Evolutionary conservation across 1,284 basidiomycete species (phyloP).

Genomic region (Neolentinus lepideus): DNA sequence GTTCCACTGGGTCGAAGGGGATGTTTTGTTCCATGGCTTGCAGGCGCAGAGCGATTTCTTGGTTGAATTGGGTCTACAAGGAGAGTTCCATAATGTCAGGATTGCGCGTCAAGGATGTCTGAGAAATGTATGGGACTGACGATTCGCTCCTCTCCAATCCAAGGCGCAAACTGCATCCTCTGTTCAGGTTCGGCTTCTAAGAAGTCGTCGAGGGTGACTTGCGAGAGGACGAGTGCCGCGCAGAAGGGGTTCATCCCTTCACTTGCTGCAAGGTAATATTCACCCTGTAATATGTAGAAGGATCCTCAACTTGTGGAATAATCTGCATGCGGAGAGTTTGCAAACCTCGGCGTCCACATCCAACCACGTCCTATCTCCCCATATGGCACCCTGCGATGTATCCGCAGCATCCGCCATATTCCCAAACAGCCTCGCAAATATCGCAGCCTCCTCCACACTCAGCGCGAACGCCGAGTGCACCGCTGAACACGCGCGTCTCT

Average conservation of each 20-base stretch:
- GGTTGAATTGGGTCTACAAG: slow-evolving; percentile 29
- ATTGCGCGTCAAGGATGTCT: too few species aligned
- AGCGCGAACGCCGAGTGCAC: slow-evolving; percentile 55
- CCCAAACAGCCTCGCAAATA: slow-evolving; percentile 46
- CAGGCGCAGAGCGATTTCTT: slow-evolving; percentile 28
- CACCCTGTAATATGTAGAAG: slow-evolving; percentile 34
- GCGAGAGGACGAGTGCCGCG: slow-evolving; percentile 51
- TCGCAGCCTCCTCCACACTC: slow-evolving; percentile 48
- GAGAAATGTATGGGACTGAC: slow-evolving; percentile 30
- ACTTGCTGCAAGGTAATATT: slow-evolving; percentile 41
- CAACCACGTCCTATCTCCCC: slow-evolving; percentile 56
- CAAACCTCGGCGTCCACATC: slow-evolving; percentile 46
- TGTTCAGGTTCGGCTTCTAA: slow-evolving; percentile 40
- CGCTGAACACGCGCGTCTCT: slow-evolving; percentile 30
- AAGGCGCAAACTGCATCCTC: slow-evolving; percentile 37
- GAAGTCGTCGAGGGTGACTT: slow-evolving; percentile 47
- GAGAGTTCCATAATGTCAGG: slow-evolving; percentile 1
- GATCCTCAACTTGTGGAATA: too few species aligned
- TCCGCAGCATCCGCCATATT: slow-evolving; percentile 42
- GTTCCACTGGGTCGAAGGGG: background rate
- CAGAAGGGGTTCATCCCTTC: slow-evolving; percentile 63
- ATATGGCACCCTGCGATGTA: slow-evolving; percentile 35
- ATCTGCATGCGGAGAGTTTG: too few species aligned
- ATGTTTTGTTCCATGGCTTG: slow-evolving; percentile 20
- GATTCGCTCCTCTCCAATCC: slow-evolving; percentile 45